phyloP scores from a whole-genome alignment of 352 stramenopile species.

The Globisporangium okanoganense region DNA sequence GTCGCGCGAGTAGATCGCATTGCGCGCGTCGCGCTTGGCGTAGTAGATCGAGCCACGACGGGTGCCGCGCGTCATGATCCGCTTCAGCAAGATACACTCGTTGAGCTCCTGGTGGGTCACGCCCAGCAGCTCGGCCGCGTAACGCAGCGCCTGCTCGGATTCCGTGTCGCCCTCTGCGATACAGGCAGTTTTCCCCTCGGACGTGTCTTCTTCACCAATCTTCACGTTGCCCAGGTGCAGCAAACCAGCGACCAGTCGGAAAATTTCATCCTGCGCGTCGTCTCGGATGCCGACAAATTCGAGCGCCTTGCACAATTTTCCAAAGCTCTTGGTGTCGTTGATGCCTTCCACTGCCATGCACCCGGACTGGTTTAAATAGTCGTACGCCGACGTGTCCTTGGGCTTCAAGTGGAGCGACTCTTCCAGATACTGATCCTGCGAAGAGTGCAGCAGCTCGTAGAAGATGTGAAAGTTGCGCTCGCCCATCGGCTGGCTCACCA shows the following conservation, averaged over 20 bases:
- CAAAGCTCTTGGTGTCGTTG: slow-evolving; percentile 69
- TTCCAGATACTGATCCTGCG: slow-evolving; percentile 47
- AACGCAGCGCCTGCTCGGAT: slow-evolving; percentile 40
- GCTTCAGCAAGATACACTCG: slow-evolving; percentile 75
- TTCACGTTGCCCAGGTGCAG: slow-evolving; percentile 79
- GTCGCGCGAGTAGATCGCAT: slow-evolving; percentile 79
- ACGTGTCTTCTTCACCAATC: slow-evolving; percentile 68
- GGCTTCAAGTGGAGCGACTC: slow-evolving; percentile 49
- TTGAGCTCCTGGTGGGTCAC: slow-evolving; percentile 59
- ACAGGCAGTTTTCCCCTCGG: slow-evolving; percentile 67
- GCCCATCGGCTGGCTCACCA: slow-evolving; percentile 68
- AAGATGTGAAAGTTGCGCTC: slow-evolving; percentile 89
- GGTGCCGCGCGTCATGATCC: slow-evolving; percentile 72
- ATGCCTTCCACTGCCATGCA: slow-evolving; percentile 68
- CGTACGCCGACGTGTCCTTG: slow-evolving; percentile 56
- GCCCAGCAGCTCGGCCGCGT: slow-evolving; percentile 62
- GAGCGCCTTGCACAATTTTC: slow-evolving; percentile 55
- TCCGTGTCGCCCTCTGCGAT: slow-evolving; percentile 40
- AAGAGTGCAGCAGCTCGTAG: slow-evolving; percentile 71
- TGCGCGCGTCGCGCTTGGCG: slow-evolving; percentile 63
- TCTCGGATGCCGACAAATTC: slow-evolving; percentile 73
- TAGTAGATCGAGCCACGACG: slow-evolving; percentile 79
- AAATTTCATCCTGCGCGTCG: slow-evolving; percentile 65
- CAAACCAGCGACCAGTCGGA: slow-evolving; percentile 63
- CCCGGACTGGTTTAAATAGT: slow-evolving; percentile 74